Evolutionary conservation across 2,329 filamentous ascomycete species (phyloP), one percentile per base, ranked within the genome.

Genomic region (Coniochaeta pulveracea): DNA sequence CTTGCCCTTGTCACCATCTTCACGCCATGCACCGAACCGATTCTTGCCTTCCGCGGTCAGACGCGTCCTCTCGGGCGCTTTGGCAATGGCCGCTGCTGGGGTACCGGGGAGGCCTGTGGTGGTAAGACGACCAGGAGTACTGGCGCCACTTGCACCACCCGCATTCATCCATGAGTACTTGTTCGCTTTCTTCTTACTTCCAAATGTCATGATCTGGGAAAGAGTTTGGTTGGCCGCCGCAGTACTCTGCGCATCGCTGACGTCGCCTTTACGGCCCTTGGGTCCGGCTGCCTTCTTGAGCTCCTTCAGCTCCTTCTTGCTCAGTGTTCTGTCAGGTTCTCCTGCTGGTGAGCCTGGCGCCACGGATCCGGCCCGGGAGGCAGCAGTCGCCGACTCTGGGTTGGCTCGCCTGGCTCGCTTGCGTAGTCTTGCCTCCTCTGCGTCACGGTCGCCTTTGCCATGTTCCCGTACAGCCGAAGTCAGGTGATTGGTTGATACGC

Each of bases 191-290:
- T 73, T 74, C 53, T 75, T 76, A 44, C 60, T 57, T 4, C 73
- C 72, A 51, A 72, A 69, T 36, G 80, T 80, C 26, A 86, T 69
- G 2, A 70, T 83, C 1, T 88, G 93, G 37, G 75, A 67, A 2
- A 70, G 84, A 0, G 88, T 94, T 35, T 76, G 69, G 51, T 95
- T 94, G 17, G 89, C 85, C 41, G 80, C 82, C 15, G 78, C 76
- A 43, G 89, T 85, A 43, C 80, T 82, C 37, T 79, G 79, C 12
- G 80, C 80, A 48, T 93, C 85, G 1, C 76, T 81, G 15, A 79
- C 72, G 45, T 82, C 79, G 38, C 85, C 79, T n/a, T 76, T 72
- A 43, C 80, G 69, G 42, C 78, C 81, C 55, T 80, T 85, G 11
- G 18, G 18, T 17, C 28, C 28, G 11, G 27, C 27, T 14, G 28